phyloP scores from a whole-genome alignment of 1,139 yeast species.

The Yamadazyma diospyri region DNA sequence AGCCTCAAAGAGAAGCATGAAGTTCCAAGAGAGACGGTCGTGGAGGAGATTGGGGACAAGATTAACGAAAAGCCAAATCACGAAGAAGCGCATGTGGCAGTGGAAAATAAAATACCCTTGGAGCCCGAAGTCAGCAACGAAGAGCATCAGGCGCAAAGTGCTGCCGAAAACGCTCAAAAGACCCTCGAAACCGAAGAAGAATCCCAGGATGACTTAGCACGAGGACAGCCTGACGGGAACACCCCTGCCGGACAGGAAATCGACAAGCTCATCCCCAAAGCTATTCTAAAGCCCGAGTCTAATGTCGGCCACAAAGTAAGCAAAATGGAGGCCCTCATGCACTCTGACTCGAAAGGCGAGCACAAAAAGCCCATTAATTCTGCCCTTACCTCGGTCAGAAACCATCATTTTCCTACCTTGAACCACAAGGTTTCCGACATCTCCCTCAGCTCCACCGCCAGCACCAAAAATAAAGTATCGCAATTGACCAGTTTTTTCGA shows the following conservation, averaged over 20 bases:
- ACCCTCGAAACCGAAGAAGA: neutral
- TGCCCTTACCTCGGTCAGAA: constrained; percentile 6
- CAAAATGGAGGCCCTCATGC: constrained; percentile 23
- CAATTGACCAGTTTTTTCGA: constrained; percentile 69
- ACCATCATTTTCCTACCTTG: constrained; percentile 4
- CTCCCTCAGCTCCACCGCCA: constrained; percentile 5
- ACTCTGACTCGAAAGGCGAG: constrained; percentile 1
- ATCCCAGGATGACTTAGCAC: neutral
- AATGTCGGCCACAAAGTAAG: constrained; percentile 23
- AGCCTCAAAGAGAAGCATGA: neutral
- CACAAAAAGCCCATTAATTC: neutral
- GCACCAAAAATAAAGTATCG: constrained; percentile 40
- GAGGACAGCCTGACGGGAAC: no score
- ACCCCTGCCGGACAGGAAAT: constrained; percentile 17
- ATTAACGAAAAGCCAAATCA: neutral
- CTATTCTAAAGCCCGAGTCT: constrained; percentile 17
- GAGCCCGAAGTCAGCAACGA: neutral
- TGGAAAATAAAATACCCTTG: neutral
- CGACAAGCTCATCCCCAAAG: constrained; percentile 23
- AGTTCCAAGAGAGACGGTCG: no score
- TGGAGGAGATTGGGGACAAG: constrained; percentile 2
- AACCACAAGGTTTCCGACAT: constrained; percentile 16
- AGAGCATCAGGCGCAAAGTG: no score
- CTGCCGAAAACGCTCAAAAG: neutral
- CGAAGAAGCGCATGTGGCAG: neutral